A percentile compares a stretch with the other conserved stretches of the same genome.
Evolutionary conservation across 2,329 filamentous ascomycete genomes (phyloP).

Genomic region (Dactylonectria macrodidyma): DNA sequence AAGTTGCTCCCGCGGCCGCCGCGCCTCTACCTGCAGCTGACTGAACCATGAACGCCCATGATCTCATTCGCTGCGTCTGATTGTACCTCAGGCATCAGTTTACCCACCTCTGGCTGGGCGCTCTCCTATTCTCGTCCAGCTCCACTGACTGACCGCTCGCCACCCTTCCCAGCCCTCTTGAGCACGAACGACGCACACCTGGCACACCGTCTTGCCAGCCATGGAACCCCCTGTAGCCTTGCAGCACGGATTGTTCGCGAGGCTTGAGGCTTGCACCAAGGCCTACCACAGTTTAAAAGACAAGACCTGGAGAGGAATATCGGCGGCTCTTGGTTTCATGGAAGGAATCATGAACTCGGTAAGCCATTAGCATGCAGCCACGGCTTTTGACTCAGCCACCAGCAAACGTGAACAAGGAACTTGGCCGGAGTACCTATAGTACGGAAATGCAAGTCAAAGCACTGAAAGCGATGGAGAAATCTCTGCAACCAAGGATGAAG

Average conservation of each 20-base stretch:
- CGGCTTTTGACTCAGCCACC: neutral
- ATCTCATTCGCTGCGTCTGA: conserved; percentile 3
- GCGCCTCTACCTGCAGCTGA: conserved; percentile 23
- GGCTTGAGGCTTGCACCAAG: conserved; percentile 16
- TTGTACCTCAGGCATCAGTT: conserved; percentile 17
- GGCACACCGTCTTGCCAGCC: conserved; percentile 7
- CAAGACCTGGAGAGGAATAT: conserved; percentile 13
- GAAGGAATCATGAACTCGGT: conserved; percentile 8
- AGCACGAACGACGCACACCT: conserved; percentile 20
- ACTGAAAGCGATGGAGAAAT: conserved; percentile 1
- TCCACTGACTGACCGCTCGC: conserved; percentile 22
- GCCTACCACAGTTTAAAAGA: neutral
- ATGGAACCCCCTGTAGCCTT: conserved; percentile 14
- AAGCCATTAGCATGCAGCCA: conserved; percentile 19
- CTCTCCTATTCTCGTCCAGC: neutral
- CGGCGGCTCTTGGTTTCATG: neutral
- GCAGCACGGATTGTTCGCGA: conserved; percentile 4
- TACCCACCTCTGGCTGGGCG: neutral
- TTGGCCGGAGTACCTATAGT: neutral
- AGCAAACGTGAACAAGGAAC: neutral
- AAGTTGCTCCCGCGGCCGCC: conserved; percentile 35
- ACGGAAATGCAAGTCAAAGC: neutral
- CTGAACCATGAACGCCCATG: neutral
- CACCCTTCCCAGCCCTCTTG: conserved; percentile 18
- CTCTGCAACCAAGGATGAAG: neutral